These are phyloP conservation scores for Drosera capensis DNA, from an alignment of 148 eudicot species.

Conservation along the genomic window DNA sequence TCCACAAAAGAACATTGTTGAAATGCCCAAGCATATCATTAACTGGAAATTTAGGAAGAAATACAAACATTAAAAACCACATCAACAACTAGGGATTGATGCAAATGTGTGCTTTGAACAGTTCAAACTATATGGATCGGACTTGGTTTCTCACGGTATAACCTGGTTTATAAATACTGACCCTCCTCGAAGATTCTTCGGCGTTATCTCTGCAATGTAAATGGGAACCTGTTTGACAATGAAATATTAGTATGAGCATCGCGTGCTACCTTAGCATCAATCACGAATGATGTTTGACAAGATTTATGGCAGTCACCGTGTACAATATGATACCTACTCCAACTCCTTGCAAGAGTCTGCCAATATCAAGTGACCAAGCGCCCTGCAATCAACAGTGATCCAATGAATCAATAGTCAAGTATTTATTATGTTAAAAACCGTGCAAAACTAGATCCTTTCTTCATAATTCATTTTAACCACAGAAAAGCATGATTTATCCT, in stretches of 20 bases:
- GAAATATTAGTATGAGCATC: background rate
- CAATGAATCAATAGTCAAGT: background rate
- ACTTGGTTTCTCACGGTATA: no score
- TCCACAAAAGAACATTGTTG: slow-evolving; percentile 24
- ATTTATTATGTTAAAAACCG: background rate
- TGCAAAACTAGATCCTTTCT: background rate
- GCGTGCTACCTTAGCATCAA: no score
- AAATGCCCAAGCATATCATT: slow-evolving; percentile 17
- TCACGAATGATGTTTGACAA: no score
- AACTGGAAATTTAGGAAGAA: no score
- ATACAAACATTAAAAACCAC: no score
- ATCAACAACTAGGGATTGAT: no score
- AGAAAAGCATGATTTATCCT: no score
- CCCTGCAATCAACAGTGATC: slow-evolving; percentile 18
- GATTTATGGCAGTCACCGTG: no score
- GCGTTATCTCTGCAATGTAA: slow-evolving; percentile 7
- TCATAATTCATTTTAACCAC: no score
- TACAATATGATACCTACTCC: no score
- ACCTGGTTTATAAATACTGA: slow-evolving; percentile 2
- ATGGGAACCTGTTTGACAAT: slow-evolving; percentile 4
- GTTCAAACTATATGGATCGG: no score
- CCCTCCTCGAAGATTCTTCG: slow-evolving; percentile 9
- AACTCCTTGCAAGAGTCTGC: slow-evolving; percentile 43
- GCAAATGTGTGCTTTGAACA: no score
- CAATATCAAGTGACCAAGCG: slow-evolving; percentile 53